Evolutionary conservation across 345 rosid species (phyloP), one percentile per base, ranked within the genome.

Genomic region (Garcia nutans): DNA sequence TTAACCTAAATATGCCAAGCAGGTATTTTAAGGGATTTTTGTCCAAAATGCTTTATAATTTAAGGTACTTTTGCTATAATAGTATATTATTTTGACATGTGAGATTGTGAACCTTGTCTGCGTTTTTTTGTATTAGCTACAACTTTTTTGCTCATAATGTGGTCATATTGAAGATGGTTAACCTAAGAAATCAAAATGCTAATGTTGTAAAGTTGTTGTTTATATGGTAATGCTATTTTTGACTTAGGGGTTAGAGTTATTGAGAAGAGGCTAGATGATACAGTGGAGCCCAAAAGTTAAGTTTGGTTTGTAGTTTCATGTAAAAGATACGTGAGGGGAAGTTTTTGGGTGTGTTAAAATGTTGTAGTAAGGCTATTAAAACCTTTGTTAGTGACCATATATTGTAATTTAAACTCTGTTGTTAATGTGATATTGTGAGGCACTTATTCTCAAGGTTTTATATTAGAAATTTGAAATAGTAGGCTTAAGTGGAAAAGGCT

Each of bases 81-180:
- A 1, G 4, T 3, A 50, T 4, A 52, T 52, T 26, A 52, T 26
- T 68, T 50, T 52, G 58, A 23, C 37, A 26, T 50, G 33, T 69
- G 57, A 24, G 72, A 49, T 26, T 67, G 8, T 68, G 16, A 31
- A 19, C 16, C 62, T 33, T 50, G 9, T 56, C 49, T 75, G 47
- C 58, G 5, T 61, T 70, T 71, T 76, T 49, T 24, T 76, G 68
- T 57, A n/a, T 26, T 65, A 58, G 64, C 55, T 64, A 33, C 19
- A 20, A 55, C 2, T 65, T 65, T 45, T 65, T 75, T 22, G 24
- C 74, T 37, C 22, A n/a, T 28, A 3, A 37, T 33, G 10, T 69
- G 41, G 20, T 17, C 52, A 65, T 49, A 16, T 68, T 68, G 59
- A n/a, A 50, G 42, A 69, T 24, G 59, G 50, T 28, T 52, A 11